Conservation (phyloP, 192 early-diverging fungal genomes). For the Mortierella claussenii region DNA sequence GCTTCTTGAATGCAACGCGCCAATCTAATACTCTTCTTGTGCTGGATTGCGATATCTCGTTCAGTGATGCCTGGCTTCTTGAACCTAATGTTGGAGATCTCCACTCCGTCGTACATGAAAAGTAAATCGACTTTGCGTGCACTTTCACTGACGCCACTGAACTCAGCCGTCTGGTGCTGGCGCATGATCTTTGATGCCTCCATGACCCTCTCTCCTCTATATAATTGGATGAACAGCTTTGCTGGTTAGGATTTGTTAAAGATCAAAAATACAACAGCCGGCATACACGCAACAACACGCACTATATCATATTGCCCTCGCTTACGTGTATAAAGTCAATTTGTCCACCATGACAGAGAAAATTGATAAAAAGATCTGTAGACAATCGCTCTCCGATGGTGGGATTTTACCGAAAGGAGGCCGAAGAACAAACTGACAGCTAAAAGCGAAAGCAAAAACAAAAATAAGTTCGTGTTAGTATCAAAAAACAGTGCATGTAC, state of each 20-base stretch:
- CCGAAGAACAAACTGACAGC: conserved; percentile 6
- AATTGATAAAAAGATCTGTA: conserved; percentile 12
- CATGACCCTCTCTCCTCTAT: conserved; percentile 21
- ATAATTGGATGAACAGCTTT: conserved; percentile 12
- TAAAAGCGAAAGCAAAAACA: no score
- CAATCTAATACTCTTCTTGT: conserved; percentile 25
- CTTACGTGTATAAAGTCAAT: conserved; percentile 10
- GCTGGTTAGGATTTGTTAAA: no score
- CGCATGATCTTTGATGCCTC: conserved; percentile 26
- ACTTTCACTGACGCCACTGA: conserved; percentile 12
- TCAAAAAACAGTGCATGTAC: neutral
- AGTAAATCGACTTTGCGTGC: conserved; percentile 27
- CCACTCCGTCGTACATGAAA: conserved; percentile 26
- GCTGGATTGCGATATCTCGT: conserved; percentile 28
- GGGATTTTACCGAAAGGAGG: conserved; percentile 11
- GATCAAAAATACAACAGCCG: conserved; percentile 7
- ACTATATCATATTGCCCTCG: neutral
- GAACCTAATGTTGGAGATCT: conserved; percentile 34
- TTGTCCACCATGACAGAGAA: conserved; percentile 9
- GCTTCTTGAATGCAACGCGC: conserved; percentile 32
- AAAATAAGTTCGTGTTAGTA: neutral
- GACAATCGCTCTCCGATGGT: conserved; percentile 19
- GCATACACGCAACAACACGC: neutral
- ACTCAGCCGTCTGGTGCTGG: conserved; percentile 18
- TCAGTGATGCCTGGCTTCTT: conserved; percentile 14